Base-by-base conservation (phyloP, 2,329 filamentous ascomycete species). In the Pseudogymnoascus sp. region DNA sequence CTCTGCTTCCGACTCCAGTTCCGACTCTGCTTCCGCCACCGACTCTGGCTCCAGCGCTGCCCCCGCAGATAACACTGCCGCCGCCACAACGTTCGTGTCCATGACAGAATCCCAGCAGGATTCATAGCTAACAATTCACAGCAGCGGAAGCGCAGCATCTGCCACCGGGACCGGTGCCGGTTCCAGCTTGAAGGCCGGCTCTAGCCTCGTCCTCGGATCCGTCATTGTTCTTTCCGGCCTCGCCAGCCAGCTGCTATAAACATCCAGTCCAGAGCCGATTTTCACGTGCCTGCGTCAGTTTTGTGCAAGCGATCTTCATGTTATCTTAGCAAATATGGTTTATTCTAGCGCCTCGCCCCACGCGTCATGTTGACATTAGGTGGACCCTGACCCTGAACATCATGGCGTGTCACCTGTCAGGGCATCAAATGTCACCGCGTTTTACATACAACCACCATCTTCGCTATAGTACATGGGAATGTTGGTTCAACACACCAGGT, bases 1-100 rank as follows among this genome's bases (percentile, higher is more conserved):
- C 35, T 66, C 66, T 9, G 40, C 19, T 40, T 62, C 67, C 57
- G 61, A 35, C 21, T 64, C 61, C 26, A 26, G 21, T n/a, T 64
- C 63, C n/a, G 35, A 61, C n/a, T 65, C 62, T 5, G 26, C 61
- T 21, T 63, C 65, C 10, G 4, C 1, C 28, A 65, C 66, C 9
- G 57, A 17, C 47, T 62, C 67, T 60, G 61, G 44, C 28, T 64
- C 61, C 26, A 23, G 47, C 9, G 60, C 63, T 50, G 63, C 64
- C n/a, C 66, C 59, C 19, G 42, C 63, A 17, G 64, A 7, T 9
- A 57, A 64, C 44, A 59, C 64, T 44, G 53, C 63, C 42, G 10
- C 63, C 50, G 33, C 28, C 53, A 35, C 63, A 28, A 63, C 62
- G 62, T 63, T 60, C 13, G 62, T 60, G 23, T 15, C 44, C 42